A percentile compares a stretch with the other conserved stretches of the same genome.
These are phyloP conservation scores for Mycena indigotica DNA, from an alignment of 768 basidiomycete species.

Conservation along the genomic window DNA sequence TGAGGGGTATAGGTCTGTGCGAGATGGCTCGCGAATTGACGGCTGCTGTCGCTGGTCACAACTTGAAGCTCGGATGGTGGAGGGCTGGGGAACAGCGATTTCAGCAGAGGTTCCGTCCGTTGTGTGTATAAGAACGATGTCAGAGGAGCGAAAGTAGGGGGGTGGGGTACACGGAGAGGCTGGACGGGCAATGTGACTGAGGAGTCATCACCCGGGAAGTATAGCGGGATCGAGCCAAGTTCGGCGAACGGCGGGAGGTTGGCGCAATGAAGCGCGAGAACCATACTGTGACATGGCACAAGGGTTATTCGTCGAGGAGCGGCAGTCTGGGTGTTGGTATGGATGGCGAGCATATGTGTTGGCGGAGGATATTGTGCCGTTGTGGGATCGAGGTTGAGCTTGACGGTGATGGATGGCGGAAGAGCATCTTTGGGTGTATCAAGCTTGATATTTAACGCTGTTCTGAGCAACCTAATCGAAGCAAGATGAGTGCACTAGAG, in stretches of 20 bases:
- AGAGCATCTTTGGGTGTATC: slow-evolving; percentile 35
- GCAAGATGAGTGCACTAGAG: slow-evolving; percentile 6
- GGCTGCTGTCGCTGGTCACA: slow-evolving; percentile 14
- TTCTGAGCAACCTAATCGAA: slow-evolving; percentile 41
- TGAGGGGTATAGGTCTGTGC: slow-evolving; percentile 45
- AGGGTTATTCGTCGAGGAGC: slow-evolving; percentile 29
- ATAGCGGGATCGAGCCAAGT: slow-evolving; percentile 28
- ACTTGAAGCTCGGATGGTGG: slow-evolving; percentile 33
- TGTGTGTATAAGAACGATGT: slow-evolving; percentile 57
- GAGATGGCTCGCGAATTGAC: slow-evolving; percentile 34
- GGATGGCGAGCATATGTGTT: slow-evolving; percentile 38
- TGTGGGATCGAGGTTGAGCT: slow-evolving; percentile 34
- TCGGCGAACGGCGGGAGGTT: slow-evolving; percentile 45
- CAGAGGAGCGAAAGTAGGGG: slow-evolving; percentile 46
- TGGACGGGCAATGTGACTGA: slow-evolving; percentile 51
- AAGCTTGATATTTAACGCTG: slow-evolving; percentile 40
- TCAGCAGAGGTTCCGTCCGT: slow-evolving; percentile 43
- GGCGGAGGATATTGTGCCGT: slow-evolving; percentile 24
- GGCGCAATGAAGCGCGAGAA: slow-evolving; percentile 55
- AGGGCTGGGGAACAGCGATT: slow-evolving; percentile 39
- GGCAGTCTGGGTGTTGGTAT: slow-evolving; percentile 17
- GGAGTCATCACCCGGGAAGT: slow-evolving; percentile 32
- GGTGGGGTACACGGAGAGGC: slow-evolving; percentile 53
- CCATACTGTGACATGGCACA: slow-evolving; percentile 53
- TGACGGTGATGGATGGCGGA: slow-evolving; percentile 46